These are phyloP conservation scores for Prunella vulgaris DNA, from an alignment of 257 asterid genomes.

Conservation along the genomic window DNA sequence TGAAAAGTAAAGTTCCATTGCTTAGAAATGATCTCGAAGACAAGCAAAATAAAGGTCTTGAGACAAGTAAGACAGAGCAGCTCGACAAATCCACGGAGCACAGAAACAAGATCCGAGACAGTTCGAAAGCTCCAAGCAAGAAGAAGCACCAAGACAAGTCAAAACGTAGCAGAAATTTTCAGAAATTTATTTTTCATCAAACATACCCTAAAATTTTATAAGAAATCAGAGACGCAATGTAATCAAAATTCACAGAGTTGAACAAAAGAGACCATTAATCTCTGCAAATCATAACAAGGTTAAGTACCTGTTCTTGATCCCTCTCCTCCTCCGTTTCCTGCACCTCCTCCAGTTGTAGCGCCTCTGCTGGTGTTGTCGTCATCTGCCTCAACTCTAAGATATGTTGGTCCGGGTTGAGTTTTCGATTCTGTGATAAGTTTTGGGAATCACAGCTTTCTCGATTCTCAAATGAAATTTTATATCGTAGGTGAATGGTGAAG, in stretches of 20 bases:
- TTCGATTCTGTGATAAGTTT: neutral
- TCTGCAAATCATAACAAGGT: neutral
- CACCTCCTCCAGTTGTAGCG: neutral
- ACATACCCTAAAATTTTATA: neutral
- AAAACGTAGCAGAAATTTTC: neutral
- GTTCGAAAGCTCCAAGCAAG: neutral
- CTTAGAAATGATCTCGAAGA: neutral
- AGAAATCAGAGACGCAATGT: neutral
- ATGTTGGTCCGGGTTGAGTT: neutral
- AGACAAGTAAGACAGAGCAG: neutral
- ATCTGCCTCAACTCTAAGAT: neutral
- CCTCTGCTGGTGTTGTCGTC: neutral
- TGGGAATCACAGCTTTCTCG: neutral
- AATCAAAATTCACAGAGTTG: neutral
- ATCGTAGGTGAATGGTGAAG: neutral
- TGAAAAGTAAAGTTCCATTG: neutral
- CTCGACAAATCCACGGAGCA: neutral
- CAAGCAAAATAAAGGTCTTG: too few relatives aligned
- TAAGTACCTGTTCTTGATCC: neutral
- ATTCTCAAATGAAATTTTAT: neutral
- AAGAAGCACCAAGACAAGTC: too few relatives aligned
- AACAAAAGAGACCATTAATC: neutral
- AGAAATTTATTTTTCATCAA: neutral
- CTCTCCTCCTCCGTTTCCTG: neutral
- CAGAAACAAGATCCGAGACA: neutral